Evolutionary conservation across 2,329 filamentous ascomycete genomes (phyloP).

Genomic region (Claviceps fusiformis): DNA sequence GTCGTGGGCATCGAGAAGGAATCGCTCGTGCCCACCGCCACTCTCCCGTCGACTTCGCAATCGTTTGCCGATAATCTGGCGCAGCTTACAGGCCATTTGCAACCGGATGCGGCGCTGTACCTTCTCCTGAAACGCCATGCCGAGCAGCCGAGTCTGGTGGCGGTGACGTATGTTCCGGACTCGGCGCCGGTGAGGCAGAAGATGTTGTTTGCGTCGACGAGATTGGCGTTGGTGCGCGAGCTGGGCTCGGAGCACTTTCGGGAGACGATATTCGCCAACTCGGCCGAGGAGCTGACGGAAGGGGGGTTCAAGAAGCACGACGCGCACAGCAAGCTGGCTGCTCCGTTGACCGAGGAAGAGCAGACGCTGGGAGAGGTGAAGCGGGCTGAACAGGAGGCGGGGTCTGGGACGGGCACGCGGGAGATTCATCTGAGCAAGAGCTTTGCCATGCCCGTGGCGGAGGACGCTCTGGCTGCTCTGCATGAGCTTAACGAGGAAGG

Average conservation of each 20-base stretch:
- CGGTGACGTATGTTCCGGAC: conserved; percentile 69
- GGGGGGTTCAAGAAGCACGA: conserved; percentile 62
- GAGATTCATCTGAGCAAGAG: conserved; percentile 46
- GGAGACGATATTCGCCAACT: conserved; percentile 62
- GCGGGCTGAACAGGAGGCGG: conserved; percentile 60
- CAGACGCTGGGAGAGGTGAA: conserved; percentile 56
- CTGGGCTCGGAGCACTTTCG: conserved; percentile 67
- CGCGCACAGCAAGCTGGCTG: conserved; percentile 47
- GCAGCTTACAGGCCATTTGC: conserved; percentile 48
- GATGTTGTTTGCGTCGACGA: conserved; percentile 72
- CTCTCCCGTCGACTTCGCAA: conserved; percentile 37
- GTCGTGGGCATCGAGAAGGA: conserved; percentile 59
- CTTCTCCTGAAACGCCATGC: conserved; percentile 59
- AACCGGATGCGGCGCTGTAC: conserved; percentile 56
- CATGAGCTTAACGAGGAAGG: conserved; percentile 40
- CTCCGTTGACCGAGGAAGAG: conserved; percentile 71
- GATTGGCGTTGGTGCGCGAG: conserved; percentile 61
- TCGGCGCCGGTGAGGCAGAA: conserved; percentile 68
- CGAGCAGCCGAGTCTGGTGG: conserved; percentile 44
- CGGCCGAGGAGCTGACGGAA: conserved; percentile 52
- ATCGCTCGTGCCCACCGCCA: conserved; percentile 45
- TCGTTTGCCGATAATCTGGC: conserved; percentile 52
- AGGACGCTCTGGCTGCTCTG: conserved; percentile 52
- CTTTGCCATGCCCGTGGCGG: conserved; percentile 43
- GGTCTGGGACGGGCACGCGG: conserved; percentile 48